Percentiles rank a stretch among this genome's conserved stretches.
Evolutionary conservation across 805 yeast genomes (phyloP).

Genomic region (Metschnikowia baotianmanensis): DNA sequence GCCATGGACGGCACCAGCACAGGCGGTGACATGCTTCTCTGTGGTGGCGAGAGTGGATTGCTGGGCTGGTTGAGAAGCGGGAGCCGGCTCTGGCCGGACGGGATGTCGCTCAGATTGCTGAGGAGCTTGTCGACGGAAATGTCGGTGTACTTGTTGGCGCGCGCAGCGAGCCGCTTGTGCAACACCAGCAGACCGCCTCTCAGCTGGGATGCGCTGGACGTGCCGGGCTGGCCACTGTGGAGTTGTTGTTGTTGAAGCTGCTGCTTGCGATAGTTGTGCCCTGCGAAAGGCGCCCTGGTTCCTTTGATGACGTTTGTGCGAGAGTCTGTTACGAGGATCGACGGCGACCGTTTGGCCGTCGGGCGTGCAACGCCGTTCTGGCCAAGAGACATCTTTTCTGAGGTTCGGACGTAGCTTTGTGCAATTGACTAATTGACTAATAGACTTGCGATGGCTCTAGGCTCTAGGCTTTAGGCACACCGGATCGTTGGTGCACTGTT

Average conservation of each 20-base stretch:
- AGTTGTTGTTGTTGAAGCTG: slow-evolving; percentile 34
- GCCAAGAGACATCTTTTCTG: slow-evolving; percentile 15
- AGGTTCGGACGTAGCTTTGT: too few species aligned
- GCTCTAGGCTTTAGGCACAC: neutral
- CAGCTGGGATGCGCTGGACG: slow-evolving; percentile 7
- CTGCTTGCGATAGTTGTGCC: slow-evolving; percentile 46
- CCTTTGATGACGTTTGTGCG: slow-evolving; percentile 53
- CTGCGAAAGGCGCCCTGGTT: slow-evolving; percentile 79
- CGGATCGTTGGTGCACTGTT: too few species aligned
- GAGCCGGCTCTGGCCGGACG: slow-evolving; percentile 64
- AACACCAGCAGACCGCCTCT: slow-evolving; percentile 14
- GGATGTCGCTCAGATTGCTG: slow-evolving; percentile 80
- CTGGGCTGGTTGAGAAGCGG: slow-evolving; percentile 27
- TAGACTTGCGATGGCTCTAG: too few species aligned
- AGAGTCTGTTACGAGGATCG: slow-evolving; percentile 89
- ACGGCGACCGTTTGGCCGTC: slow-evolving; percentile 85
- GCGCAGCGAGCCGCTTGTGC: slow-evolving; percentile 15
- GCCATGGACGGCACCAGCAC: slow-evolving; percentile 12
- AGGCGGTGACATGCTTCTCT: slow-evolving; percentile 23
- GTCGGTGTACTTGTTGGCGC: slow-evolving; percentile 57
- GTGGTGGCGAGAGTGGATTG: slow-evolving; percentile 17
- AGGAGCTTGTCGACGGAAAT: slow-evolving; percentile 80
- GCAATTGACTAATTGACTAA: too few species aligned
- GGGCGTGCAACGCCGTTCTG: slow-evolving; percentile 34
- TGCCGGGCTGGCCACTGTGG: slow-evolving; percentile 19